A percentile compares a stretch with the other conserved stretches of the same genome.
These are phyloP conservation scores for Globisporangium canariense DNA, from an alignment of 352 stramenopile species.

Conservation along the genomic window DNA sequence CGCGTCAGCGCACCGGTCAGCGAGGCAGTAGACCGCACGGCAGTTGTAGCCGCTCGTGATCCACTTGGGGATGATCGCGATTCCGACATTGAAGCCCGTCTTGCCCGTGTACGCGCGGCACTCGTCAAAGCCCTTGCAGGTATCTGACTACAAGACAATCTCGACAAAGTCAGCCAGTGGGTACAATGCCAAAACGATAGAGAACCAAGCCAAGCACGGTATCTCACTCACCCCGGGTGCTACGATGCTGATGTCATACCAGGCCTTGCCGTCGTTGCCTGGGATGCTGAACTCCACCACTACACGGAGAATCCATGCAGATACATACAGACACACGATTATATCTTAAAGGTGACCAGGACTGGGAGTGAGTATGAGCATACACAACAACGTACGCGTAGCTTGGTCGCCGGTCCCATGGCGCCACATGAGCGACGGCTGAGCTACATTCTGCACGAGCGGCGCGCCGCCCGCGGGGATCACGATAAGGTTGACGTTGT, in stretches of 20 bases:
- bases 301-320: not conserved
- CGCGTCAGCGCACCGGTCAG: slow-evolving; percentile 20
- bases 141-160: not conserved
- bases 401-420: slow-evolving; percentile 29
- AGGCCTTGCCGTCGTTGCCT: slow-evolving; percentile 13
- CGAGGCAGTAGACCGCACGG: slow-evolving; percentile 27
- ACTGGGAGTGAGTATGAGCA: too few species aligned
- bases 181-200: too few species aligned
- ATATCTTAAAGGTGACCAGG: too few species aligned
- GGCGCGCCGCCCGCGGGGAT: slow-evolving; percentile 15
- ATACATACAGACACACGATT: not conserved
- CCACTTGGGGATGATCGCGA: slow-evolving; percentile 27
- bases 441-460: slow-evolving; percentile 12
- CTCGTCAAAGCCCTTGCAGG: slow-evolving; percentile 10
- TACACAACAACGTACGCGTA: slow-evolving; percentile 19
- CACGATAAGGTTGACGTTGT: slow-evolving; percentile 24
- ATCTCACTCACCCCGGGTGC: not conserved
- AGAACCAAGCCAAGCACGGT: not conserved
- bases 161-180: not conserved
- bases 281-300: slow-evolving; percentile 16
- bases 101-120: slow-evolving; percentile 16
- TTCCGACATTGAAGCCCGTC: slow-evolving; percentile 39
- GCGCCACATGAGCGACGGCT: slow-evolving; percentile 30
- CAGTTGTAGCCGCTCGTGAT: slow-evolving; percentile 29
- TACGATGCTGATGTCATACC: slow-evolving; percentile 19